Percentiles rank a stretch among this genome's conserved stretches.
These are phyloP conservation scores for Sporothrix inflata DNA, from an alignment of 2,329 filamentous ascomycete species.

Conservation along the genomic window DNA sequence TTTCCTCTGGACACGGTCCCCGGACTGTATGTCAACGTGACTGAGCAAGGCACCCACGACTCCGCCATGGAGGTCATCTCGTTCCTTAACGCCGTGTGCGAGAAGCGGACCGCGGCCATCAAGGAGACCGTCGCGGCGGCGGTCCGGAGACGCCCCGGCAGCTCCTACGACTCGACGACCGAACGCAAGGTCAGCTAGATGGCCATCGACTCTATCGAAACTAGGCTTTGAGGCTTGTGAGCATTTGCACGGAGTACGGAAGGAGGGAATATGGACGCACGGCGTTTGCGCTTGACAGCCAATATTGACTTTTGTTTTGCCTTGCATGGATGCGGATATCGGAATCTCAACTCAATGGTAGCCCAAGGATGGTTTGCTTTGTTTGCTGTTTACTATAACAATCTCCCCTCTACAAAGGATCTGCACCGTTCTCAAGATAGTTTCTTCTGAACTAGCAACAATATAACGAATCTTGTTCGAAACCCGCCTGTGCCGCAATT, in stretches of 20 bases:
- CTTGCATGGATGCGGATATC: background rate
- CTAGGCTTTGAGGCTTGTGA: background rate
- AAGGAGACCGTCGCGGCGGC: conserved; percentile 31
- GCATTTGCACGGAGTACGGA: background rate
- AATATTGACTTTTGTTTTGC: background rate
- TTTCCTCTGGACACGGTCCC: conserved; percentile 30
- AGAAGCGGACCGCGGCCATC: conserved; percentile 33
- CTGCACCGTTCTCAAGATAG: background rate
- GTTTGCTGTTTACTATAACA: background rate
- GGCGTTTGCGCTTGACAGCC: background rate
- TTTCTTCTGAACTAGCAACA: background rate
- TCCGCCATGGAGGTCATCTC: conserved; percentile 39
- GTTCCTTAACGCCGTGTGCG: conserved; percentile 34
- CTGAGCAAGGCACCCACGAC: conserved; percentile 35
- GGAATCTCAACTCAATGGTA: background rate
- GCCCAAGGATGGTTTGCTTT: background rate
- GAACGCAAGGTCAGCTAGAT: background rate
- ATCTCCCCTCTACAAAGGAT: background rate
- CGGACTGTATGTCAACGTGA: conserved; percentile 37
- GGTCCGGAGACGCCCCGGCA: background rate
- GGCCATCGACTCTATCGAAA: background rate
- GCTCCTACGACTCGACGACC: background rate
- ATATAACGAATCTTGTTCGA: background rate
- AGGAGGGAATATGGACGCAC: background rate
- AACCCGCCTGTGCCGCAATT: background rate